phyloP scores from a whole-genome alignment of 1,284 basidiomycete species.

The Leccinum pseudoinsigne region DNA sequence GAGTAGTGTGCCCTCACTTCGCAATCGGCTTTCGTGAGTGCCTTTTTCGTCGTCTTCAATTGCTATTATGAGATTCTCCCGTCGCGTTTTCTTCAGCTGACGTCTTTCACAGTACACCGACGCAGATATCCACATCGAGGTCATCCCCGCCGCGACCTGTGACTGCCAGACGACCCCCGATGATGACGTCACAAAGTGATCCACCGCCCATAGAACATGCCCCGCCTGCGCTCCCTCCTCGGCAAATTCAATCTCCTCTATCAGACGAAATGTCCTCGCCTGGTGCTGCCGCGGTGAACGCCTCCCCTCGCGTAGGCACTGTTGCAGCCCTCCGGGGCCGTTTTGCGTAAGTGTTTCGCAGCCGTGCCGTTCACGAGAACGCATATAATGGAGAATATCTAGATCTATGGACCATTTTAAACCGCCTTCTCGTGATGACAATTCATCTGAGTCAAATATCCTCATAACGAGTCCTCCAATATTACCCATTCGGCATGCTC shows the following conservation, averaged over 20 bases:
- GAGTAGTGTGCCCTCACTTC: too few relatives aligned
- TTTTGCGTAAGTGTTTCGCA: conserved; percentile 24
- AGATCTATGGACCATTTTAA: conserved; percentile 17
- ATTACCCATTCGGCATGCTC: conserved; percentile 18
- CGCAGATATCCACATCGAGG: conserved; percentile 5
- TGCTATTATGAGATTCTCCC: too few relatives aligned
- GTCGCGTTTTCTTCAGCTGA: too few relatives aligned
- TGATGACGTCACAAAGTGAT: conserved; percentile 23
- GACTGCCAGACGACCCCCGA: conserved; percentile 18
- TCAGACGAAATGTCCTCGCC: conserved; percentile 8
- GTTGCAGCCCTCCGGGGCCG: conserved; percentile 13
- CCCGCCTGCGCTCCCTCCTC: conserved; percentile 19
- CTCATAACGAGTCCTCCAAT: conserved; percentile 26
- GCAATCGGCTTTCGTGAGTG: too few relatives aligned
- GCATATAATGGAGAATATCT: neutral
- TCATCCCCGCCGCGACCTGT: conserved; percentile 19
- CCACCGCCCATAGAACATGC: conserved; percentile 10
- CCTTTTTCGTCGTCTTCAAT: too few relatives aligned
- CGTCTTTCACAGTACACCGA: conserved; percentile 13
- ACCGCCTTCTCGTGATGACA: conserved; percentile 14
- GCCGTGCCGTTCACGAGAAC: neutral
- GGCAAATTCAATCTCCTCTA: conserved; percentile 11
- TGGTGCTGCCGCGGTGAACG: neutral
- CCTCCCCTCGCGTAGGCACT: conserved; percentile 12
- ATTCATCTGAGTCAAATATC: conserved; percentile 27